Conservation (phyloP, 2,329 filamentous ascomycete species). For the Colletotrichum sublineola region DNA sequence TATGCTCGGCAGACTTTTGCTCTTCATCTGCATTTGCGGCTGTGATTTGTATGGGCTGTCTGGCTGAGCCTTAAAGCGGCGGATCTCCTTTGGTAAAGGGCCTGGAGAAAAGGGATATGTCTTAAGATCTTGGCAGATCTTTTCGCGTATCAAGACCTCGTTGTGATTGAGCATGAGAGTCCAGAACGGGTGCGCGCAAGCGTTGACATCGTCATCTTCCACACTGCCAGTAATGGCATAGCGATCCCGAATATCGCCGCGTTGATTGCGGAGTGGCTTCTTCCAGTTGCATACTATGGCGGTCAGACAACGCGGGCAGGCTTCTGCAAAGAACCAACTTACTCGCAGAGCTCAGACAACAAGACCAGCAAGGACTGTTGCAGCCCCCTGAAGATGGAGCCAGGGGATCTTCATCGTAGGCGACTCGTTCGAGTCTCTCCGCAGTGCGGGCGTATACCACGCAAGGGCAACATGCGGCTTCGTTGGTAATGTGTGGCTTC, state of each 20-base stretch:
- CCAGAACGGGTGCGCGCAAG: conserved; percentile 20
- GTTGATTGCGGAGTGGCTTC: conserved; percentile 19
- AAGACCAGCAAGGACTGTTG: conserved; percentile 26
- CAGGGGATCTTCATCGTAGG: conserved; percentile 33
- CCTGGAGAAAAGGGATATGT: conserved; percentile 6
- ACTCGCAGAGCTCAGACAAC: conserved; percentile 18
- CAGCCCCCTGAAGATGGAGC: conserved; percentile 17
- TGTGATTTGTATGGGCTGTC: conserved; percentile 22
- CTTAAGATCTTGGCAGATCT: conserved; percentile 22
- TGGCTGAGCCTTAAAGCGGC: conserved; percentile 26
- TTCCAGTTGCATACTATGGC: conserved; percentile 18
- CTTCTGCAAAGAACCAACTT: not conserved
- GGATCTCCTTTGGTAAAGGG: conserved; percentile 24
- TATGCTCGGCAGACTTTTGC: conserved; percentile 7
- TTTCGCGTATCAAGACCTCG: conserved; percentile 33
- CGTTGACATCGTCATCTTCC: conserved; percentile 10
- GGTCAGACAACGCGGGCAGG: not conserved
- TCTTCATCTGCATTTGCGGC: conserved; percentile 24
- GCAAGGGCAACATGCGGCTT: conserved; percentile 25
- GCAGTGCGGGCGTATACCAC: conserved; percentile 25
- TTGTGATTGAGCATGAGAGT: conserved; percentile 31
- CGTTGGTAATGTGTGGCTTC: conserved; percentile 4
- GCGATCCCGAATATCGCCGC: conserved; percentile 21
- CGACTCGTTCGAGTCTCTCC: conserved; percentile 29
- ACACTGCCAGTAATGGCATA: conserved; percentile 28